A percentile compares a stretch with the other conserved stretches of the same genome.
Conservation (phyloP, 2,329 filamentous ascomycete species). For the Westerdykella aurantiaca region DNA sequence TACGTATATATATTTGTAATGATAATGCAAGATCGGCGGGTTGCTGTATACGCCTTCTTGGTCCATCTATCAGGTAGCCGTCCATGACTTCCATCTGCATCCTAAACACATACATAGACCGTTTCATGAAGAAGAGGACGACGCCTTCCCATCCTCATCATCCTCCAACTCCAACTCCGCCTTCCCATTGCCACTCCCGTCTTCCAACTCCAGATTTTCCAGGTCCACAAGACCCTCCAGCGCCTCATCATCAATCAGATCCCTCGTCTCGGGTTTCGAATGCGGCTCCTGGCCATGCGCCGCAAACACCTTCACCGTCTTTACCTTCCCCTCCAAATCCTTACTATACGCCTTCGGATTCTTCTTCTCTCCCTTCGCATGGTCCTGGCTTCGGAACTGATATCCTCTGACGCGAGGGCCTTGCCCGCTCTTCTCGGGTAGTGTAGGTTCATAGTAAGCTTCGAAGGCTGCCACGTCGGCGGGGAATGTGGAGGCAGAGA, state of each 20-base stretch:
- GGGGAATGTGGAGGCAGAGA: conserved; percentile 53
- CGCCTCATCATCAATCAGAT: conserved; percentile 32
- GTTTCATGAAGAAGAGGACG: too few species aligned
- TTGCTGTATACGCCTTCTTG: too few species aligned
- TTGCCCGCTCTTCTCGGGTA: conserved; percentile 70
- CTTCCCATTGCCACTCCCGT: conserved; percentile 9
- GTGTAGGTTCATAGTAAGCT: conserved; percentile 58
- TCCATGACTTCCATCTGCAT: too few species aligned
- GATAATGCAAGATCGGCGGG: too few species aligned
- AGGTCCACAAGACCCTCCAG: conserved; percentile 24
- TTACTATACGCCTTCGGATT: conserved; percentile 29
- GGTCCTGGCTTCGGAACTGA: conserved; percentile 28
- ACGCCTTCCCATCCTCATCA: conserved; percentile 2
- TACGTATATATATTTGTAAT: too few species aligned
- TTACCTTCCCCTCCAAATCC: conserved; percentile 12
- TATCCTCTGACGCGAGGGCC: conserved; percentile 53
- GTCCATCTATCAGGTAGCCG: too few species aligned
- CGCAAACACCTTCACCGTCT: conserved; percentile 17
- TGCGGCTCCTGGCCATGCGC: conserved; percentile 28
- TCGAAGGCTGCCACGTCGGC: conserved; percentile 56
- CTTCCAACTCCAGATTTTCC: conserved; percentile 5
- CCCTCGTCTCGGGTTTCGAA: conserved; percentile 18
- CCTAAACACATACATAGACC: too few species aligned
- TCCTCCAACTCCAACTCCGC: conserved; percentile 23
- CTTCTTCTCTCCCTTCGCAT: conserved; percentile 26